phyloP scores from a whole-genome alignment of 176 grass and related monocot species.

The Carex parvula region DNA sequence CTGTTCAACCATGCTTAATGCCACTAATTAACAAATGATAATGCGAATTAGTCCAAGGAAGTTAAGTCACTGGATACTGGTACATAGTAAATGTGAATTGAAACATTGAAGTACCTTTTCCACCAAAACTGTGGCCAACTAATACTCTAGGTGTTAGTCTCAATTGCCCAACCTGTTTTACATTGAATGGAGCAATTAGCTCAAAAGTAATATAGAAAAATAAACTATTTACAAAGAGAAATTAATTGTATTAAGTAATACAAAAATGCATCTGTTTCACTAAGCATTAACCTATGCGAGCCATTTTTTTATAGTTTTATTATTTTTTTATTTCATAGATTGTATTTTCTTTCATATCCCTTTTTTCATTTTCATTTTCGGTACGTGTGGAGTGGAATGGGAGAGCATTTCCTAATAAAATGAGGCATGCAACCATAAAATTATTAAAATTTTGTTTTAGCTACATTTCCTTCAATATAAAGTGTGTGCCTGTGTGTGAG shows the following conservation, averaged over 20 bases:
- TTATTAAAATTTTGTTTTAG: neutral
- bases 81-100: neutral
- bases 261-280: neutral
- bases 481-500: neutral
- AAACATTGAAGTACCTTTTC: constrained; percentile 65
- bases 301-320: neutral
- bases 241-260: constrained; percentile 18
- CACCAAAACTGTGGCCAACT: constrained; percentile 98
- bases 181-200: constrained; percentile 18
- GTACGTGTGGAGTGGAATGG: neutral
- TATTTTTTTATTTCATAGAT: neutral
- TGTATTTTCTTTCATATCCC: neutral
- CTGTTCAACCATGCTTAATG: constrained; percentile 98
- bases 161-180: constrained; percentile 69
- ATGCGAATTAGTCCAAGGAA: neutral
- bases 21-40: constrained; percentile 48
- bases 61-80: neutral
- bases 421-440: neutral
- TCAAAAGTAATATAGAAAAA: neutral
- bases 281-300: neutral
- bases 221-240: constrained; percentile 17
- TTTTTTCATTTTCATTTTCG: neutral
- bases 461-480: neutral
- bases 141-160: constrained; percentile 84
- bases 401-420: neutral